Conservation (phyloP, 306 rosid species). For the Trichosanthes cucumerina region DNA sequence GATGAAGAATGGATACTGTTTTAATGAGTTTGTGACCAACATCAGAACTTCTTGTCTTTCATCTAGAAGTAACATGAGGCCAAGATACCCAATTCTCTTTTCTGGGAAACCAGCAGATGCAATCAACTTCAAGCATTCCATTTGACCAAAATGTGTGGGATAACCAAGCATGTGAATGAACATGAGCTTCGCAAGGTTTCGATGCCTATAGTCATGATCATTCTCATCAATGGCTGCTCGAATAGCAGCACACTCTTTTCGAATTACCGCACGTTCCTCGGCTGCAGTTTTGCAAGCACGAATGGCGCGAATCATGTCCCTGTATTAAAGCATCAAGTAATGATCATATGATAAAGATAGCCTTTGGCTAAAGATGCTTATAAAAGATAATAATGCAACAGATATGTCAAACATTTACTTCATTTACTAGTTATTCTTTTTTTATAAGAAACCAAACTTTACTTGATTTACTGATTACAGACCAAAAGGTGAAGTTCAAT, state of each 20-base stretch:
- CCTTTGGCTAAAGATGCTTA: background rate
- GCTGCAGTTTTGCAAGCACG: constrained; percentile 99
- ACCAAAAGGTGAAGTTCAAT: background rate
- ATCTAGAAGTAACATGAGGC: constrained; percentile 98
- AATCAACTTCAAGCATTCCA: constrained; percentile 95
- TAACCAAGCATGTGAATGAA: constrained; percentile 99
- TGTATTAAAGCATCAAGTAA: constrained; percentile 23
- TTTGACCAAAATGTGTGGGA: constrained; percentile 99
- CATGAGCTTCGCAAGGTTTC: constrained; percentile 97
- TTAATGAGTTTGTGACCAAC: constrained; percentile 95
- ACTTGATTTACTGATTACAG: background rate
- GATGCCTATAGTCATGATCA: constrained; percentile 75
- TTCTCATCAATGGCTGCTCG: constrained; percentile 88
- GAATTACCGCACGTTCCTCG: constrained; percentile 91
- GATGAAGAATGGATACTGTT: constrained; percentile 79
- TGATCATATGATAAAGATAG: background rate
- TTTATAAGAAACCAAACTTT: background rate
- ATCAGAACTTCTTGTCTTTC: constrained; percentile 99
- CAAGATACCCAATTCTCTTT: constrained; percentile 98
- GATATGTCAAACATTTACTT: background rate
- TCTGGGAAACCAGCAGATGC: constrained; percentile 97
- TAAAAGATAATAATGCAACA: background rate
- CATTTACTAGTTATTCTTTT: background rate
- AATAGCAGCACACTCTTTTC: constrained; percentile 99
- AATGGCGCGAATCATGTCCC: constrained; percentile 99